Evolutionary conservation across 2,329 filamentous ascomycete species (phyloP).

Genomic region (Colletotrichum chrysophilum): DNA sequence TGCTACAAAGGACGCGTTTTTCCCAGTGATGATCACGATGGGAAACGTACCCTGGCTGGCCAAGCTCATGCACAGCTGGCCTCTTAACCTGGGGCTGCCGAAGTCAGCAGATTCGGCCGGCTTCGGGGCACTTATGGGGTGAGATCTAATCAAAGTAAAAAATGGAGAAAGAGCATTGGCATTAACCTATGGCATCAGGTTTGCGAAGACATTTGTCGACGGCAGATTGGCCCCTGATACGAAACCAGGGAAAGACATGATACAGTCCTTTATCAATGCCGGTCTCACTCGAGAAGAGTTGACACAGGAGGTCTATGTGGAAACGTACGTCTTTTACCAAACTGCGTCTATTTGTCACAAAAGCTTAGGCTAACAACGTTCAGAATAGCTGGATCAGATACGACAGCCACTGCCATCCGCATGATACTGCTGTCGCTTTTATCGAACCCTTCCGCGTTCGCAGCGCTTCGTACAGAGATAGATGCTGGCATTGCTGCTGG

Average conservation of each 20-base stretch:
- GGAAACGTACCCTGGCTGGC: slow-evolving; percentile 29
- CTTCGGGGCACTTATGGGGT: slow-evolving; percentile 35
- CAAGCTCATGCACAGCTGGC: slow-evolving; percentile 24
- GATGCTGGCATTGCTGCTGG: slow-evolving; percentile 31
- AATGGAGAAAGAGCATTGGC: accelerated
- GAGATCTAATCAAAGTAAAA: background rate
- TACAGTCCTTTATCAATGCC: slow-evolving; percentile 33
- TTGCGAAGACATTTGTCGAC: slow-evolving; percentile 32
- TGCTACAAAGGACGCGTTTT: slow-evolving; percentile 15
- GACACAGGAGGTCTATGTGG: slow-evolving; percentile 29
- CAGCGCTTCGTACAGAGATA: slow-evolving; percentile 53
- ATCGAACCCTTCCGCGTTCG: slow-evolving; percentile 50
- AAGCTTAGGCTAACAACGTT: background rate
- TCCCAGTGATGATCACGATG: slow-evolving; percentile 22
- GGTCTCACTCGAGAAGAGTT: slow-evolving; percentile 30
- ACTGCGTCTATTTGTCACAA: too few species aligned
- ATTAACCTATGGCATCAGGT: slow-evolving; percentile 1
- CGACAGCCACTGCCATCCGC: slow-evolving; percentile 41
- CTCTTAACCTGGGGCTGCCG: slow-evolving; percentile 25
- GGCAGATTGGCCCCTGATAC: slow-evolving; percentile 29
- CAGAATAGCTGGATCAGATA: slow-evolving; percentile 40
- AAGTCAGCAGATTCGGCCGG: slow-evolving; percentile 34
- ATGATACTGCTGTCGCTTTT: slow-evolving; percentile 56
- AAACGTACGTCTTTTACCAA: background rate
- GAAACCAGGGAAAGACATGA: slow-evolving; percentile 33